These are phyloP conservation scores for Coniochaeta ligniaria DNA, from an alignment of 2,329 filamentous ascomycete species.

Conservation along the genomic window DNA sequence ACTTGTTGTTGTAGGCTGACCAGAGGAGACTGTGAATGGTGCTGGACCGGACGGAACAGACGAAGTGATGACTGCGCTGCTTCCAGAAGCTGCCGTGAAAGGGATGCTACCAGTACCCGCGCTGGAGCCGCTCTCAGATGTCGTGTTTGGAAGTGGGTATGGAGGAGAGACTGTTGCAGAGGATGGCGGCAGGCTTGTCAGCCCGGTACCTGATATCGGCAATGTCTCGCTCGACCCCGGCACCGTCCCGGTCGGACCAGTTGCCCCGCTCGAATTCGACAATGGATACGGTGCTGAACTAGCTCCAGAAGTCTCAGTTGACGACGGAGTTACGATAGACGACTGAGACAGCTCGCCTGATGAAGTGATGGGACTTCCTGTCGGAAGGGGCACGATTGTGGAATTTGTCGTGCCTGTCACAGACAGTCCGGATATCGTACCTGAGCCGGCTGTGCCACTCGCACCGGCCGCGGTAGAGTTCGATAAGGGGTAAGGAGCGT, in stretches of 20 bases:
- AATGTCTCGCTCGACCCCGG: neutral
- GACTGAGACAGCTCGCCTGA: neutral
- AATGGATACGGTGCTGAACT: conserved; percentile 5
- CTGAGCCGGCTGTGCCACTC: neutral
- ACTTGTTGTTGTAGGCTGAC: neutral
- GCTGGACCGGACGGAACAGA: neutral
- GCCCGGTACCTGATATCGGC: neutral
- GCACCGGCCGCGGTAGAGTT: neutral
- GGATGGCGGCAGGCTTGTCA: conserved; percentile 3
- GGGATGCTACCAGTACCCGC: neutral
- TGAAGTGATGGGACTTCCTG: neutral
- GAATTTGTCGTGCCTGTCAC: neutral
- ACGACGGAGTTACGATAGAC: neutral
- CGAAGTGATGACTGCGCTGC: neutral
- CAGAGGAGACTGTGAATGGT: neutral
- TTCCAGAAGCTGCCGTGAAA: neutral
- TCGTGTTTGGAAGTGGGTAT: conserved; percentile 6
- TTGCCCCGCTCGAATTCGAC: conserved; percentile 3
- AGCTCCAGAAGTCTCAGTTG: neutral
- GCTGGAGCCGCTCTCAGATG: neutral
- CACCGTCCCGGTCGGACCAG: conserved; percentile 5
- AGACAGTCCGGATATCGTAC: neutral
- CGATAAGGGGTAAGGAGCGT: neutral
- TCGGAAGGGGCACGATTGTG: neutral
- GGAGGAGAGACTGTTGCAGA: conserved; percentile 4